Base-by-base conservation (phyloP, 257 asterid genomes). In the Solanum commersonii region DNA sequence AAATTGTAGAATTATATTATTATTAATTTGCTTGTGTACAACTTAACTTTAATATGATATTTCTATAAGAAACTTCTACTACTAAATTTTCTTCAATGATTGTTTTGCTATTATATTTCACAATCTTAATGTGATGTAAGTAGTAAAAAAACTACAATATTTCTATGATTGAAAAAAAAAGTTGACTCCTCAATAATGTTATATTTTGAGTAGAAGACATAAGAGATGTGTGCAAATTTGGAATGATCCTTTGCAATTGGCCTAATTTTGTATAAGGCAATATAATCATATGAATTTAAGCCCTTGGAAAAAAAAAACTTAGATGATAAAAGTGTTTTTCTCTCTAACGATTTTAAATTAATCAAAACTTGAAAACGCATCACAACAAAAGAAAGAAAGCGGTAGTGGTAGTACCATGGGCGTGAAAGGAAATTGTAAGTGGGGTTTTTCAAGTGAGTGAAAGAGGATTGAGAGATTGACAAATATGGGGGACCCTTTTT, bases 281-380 rank as follows among this genome's bases (percentile, higher is more conserved):
- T 56, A 56, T 6, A 73, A 20, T 34, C 6, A 4, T 20, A 71
- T 11, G 18, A 12, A 5, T 25, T 65, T 13, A 25, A 65, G 18
- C 33, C 31, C 72, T n/a, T 65, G 5, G 1, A 8, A 70, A 7
- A 16, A 31, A 70, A 14, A 44, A 12, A 44, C 16, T 44, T 44
- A 12, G 16, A 44, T 12, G 16, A 0, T 44, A 44, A 2, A 44
- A 13, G 6, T 44, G 18, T 46, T 46, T 46, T 13, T 46, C 0
- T 13, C 0, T 11, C 3, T 18, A 2, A 14, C 8, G 0, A 34
- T 18, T 34, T 71, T 10, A 10, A 20, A 73, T 73, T 34, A 20
- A 34, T 73, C 2, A 5, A 22, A 0, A 5, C 14, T 35, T 20
- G 0, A 10, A 22, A 31, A 16, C 22, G 0, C 5, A 31, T 29